Conservation (phyloP, 2,329 filamentous ascomycete species). For the Verticillium zaregamsianum region DNA sequence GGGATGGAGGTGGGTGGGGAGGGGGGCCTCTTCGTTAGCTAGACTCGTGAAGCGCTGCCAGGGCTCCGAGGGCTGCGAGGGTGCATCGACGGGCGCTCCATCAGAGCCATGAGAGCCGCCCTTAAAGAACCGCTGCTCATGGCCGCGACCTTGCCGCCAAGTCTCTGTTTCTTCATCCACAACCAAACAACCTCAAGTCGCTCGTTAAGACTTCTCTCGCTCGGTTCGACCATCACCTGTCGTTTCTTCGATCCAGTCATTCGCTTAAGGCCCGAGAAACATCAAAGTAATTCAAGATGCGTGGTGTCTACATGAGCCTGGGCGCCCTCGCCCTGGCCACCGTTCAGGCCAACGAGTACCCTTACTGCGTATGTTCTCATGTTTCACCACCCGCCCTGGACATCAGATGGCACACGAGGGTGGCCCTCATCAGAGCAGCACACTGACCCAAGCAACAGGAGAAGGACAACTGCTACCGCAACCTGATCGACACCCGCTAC, state of each 20-base stretch:
- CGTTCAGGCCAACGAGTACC: constrained; percentile 4
- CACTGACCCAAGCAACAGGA: constrained; percentile 9
- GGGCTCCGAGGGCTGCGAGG: neutral
- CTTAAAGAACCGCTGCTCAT: neutral
- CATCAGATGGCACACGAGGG: neutral
- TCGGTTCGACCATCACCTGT: neutral
- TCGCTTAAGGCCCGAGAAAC: neutral
- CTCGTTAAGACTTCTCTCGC: neutral
- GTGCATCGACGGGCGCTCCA: neutral
- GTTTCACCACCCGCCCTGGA: neutral
- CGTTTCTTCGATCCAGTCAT: neutral
- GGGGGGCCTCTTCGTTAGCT: neutral
- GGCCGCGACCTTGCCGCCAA: neutral
- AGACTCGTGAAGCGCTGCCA: neutral
- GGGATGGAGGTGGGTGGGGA: neutral
- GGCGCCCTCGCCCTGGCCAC: constrained; percentile 1
- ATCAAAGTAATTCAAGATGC: neutral
- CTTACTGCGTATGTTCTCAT: constrained; percentile 3
- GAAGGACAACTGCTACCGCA: constrained; percentile 28
- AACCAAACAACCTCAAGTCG: neutral
- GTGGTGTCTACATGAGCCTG: neutral
- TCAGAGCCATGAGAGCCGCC: neutral
- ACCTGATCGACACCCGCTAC: constrained; percentile 26
- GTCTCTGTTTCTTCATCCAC: neutral
- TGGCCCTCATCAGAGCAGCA: neutral